Conservation (phyloP, 306 rosid genomes). For the Geum urbanum region DNA sequence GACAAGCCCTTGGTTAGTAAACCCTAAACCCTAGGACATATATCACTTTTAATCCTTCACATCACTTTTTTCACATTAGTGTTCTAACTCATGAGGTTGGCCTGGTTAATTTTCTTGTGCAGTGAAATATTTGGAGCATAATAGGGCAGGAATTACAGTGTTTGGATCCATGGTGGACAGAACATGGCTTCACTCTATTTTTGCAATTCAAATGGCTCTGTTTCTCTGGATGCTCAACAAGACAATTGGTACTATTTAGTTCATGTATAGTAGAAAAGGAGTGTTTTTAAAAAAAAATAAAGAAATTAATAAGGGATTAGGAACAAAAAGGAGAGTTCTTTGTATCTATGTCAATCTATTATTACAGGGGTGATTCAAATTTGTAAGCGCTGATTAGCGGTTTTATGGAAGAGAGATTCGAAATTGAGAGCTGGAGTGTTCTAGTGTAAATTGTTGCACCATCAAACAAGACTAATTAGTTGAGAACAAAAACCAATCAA, state of each 20-base stretch:
- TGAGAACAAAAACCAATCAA: too few species aligned
- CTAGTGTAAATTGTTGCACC: neutral
- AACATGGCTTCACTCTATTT: conserved; percentile 84
- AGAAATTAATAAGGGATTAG: too few species aligned
- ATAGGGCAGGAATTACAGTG: conserved; percentile 78
- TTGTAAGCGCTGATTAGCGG: neutral
- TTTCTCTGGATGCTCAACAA: conserved; percentile 89
- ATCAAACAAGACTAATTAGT: too few species aligned
- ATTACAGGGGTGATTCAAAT: too few species aligned
- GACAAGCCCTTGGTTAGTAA: conserved; percentile 77
- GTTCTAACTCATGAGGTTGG: conserved; percentile 11
- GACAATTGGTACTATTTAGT: conserved; percentile 42
- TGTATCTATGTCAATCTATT: neutral
- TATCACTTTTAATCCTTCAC: neutral
- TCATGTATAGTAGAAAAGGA: too few species aligned
- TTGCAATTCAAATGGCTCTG: conserved; percentile 70
- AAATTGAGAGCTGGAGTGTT: neutral
- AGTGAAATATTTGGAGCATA: conserved; percentile 85
- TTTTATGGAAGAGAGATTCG: neutral
- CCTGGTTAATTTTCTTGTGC: conserved; percentile 36
- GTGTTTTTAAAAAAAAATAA: too few species aligned
- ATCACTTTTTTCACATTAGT: neutral
- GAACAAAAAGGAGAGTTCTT: neutral
- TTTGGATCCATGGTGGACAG: conserved; percentile 85
- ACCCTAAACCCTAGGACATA: neutral